Percentiles rank a stretch among this genome's conserved stretches.
Evolutionary conservation across 257 asterid genomes (phyloP).

Genomic region (Gardenia jasminoides): DNA sequence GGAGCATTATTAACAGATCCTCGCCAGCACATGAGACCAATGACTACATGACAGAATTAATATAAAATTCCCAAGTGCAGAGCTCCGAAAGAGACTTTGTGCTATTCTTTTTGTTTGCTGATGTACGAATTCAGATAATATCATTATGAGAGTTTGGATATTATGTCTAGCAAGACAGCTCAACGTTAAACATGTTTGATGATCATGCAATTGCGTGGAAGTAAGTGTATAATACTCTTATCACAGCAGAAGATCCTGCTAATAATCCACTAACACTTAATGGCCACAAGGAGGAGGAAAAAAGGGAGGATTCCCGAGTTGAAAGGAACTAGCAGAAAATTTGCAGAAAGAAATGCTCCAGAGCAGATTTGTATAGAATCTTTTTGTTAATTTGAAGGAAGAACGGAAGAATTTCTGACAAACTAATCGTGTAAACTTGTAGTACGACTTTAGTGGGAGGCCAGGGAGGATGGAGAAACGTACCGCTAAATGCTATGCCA

Average conservation of each 20-base stretch:
- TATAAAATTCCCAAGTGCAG: not conserved
- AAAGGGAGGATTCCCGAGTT: too few relatives aligned
- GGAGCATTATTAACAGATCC: not conserved
- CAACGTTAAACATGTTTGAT: not conserved
- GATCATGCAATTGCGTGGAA: not conserved
- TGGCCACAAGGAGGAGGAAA: not conserved
- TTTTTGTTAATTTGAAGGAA: too few relatives aligned
- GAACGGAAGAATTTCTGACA: too few relatives aligned
- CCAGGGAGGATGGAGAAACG: not conserved
- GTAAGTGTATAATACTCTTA: not conserved
- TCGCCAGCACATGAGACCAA: not conserved
- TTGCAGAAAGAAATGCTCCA: not conserved
- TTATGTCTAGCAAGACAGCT: not conserved
- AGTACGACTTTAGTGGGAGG: too few relatives aligned
- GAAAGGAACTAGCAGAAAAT: not conserved
- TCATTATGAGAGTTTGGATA: not conserved
- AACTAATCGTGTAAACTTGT: too few relatives aligned
- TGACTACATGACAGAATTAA: not conserved
- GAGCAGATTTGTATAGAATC: too few relatives aligned
- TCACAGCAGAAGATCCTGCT: too few relatives aligned
- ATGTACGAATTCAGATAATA: not conserved
- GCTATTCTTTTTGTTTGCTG: not conserved
- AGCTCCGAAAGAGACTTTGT: not conserved
- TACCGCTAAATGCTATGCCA: slow-evolving; percentile 78
- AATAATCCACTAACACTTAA: too few relatives aligned